Evolutionary conservation across 495 filamentous ascomycete species (phyloP), one percentile per base, ranked within the genome.

Genomic region (Chlorociboria aeruginascens): DNA sequence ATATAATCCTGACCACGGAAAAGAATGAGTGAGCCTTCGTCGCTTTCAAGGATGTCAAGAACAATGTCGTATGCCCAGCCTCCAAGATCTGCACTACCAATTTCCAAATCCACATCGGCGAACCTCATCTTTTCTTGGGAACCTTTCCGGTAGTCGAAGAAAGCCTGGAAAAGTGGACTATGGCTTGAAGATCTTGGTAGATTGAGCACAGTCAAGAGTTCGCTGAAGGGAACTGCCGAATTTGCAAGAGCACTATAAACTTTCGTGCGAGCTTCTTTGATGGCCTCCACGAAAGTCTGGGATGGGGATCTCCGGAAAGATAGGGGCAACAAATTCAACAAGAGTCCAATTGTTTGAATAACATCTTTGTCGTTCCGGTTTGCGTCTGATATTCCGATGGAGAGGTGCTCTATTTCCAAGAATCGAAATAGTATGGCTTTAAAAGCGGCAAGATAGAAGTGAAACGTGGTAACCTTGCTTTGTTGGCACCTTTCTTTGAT

Each of bases 161-260:
- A 61, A 8, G 43, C 48, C 52, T 71, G 68, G 55, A 66, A 68
- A 0, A 71, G 11, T 0, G 68, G 64, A 4, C 36, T 58, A 38
- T 57, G 44, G 3, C 49, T 33, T 8, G 54, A 6, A 9, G 49
- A 52, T 1, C 60, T 40, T 0, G 48, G 29, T 3, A 59, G 37
- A 32, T 55, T 36, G 2, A 66, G 46, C 20, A 55, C 31, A 0
- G 61, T 51, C 0, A 78, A 53, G 0, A 76, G 25, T 0, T 66
- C 54, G 40, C 73, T 66, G 36, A 73, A 72, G 1, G 74, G 73
- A 0, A 74, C 40, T 1, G 48, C 39, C 0, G 70, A 72, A 28
- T 54, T 14, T 6, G 2, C n/a, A 3, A 55, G 9, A 8, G 53
- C 53, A 9, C 32, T 13, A 11, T 48, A 25, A 1, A 31, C 31